Evolutionary conservation across 495 filamentous ascomycete genomes (phyloP), one percentile per base, ranked within the genome.

Genomic region (Chaetomium tenue): DNA sequence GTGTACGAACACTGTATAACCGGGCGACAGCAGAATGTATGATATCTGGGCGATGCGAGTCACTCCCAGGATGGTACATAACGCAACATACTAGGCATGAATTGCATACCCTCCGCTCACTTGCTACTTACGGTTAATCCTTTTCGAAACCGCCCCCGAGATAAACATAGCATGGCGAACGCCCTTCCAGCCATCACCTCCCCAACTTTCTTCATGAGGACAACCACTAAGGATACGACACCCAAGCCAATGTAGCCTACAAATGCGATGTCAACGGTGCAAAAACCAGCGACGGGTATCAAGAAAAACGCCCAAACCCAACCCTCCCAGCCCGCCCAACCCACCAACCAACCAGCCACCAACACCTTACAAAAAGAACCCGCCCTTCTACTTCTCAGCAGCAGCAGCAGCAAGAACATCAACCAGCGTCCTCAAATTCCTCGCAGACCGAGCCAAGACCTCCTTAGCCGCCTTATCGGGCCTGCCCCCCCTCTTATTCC

Each of bases 361-460:
- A 28, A 47, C 30, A 50, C 46, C 46, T 20, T 22, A 50, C 20
- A 20, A 20, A 11, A 50, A 20, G n/a, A 50, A 60, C 46, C 18
- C 50, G 8, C 33, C 33, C 33, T 37, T 37, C 40, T 28, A 64
- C 44, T 73, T 63, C 56, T 66, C 66, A 13, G 75, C 70, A 37
- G 52, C 66, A 13, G 75, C 70, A 37, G 52, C 59, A 55, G 73
- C 72, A 23, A 76, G 67, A 4, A 73, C 67, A 3, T 74, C 71
- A 12, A 75, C 62, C 42, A 81, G 60, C 39, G 66, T 65, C 61
- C 64, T 71, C 57, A 80, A 74, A 63, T 68, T 82, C 76, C 56
- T 66, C 53, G 63, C 77, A 23, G 79, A 80, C 52, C 74, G 60
- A n/a, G 73, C 73, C 40, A 82, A 60, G 16, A 68, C 70, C 13